Percentiles rank a stretch among this genome's conserved stretches.
Conservation (phyloP, 1,284 basidiomycete genomes). For the Tilletia caries region DNA sequence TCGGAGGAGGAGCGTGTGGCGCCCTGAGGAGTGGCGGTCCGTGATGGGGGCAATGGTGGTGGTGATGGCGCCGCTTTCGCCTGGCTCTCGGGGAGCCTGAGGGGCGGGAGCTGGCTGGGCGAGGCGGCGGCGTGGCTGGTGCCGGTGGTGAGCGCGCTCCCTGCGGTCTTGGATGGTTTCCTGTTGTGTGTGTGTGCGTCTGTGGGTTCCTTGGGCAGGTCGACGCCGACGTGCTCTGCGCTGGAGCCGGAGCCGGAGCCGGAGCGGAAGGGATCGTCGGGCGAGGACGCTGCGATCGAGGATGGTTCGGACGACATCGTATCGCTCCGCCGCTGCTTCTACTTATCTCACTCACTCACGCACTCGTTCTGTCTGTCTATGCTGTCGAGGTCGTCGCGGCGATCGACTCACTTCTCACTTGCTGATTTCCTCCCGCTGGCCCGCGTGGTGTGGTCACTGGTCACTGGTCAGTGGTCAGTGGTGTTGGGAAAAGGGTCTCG, state of each 20-base stretch:
- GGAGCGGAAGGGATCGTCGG: not conserved
- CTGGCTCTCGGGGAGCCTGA: not conserved
- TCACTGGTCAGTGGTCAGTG: too few relatives aligned
- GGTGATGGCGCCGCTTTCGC: not conserved
- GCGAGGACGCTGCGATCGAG: not conserved
- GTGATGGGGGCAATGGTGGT: not conserved
- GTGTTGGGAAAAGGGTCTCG: too few relatives aligned
- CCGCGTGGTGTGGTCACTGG: too few relatives aligned
- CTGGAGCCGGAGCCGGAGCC: not conserved
- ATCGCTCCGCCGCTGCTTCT: not conserved
- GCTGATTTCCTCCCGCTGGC: too few relatives aligned
- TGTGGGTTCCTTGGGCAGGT: not conserved
- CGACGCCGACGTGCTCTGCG: conserved; percentile 1
- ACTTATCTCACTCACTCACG: not conserved
- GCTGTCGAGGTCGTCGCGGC: not conserved
- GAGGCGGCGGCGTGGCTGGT: not conserved
- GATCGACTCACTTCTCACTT: not conserved
- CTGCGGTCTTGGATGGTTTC: not conserved
- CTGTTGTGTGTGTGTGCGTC: conserved; percentile 9
- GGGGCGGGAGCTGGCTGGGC: not conserved
- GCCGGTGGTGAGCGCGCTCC: not conserved
- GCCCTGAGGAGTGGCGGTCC: not conserved
- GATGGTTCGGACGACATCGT: not conserved
- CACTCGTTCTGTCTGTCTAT: not conserved
- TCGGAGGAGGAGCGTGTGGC: not conserved